Evolutionary conservation across 257 asterid genomes (phyloP).

Genomic region (Solanum piurae): DNA sequence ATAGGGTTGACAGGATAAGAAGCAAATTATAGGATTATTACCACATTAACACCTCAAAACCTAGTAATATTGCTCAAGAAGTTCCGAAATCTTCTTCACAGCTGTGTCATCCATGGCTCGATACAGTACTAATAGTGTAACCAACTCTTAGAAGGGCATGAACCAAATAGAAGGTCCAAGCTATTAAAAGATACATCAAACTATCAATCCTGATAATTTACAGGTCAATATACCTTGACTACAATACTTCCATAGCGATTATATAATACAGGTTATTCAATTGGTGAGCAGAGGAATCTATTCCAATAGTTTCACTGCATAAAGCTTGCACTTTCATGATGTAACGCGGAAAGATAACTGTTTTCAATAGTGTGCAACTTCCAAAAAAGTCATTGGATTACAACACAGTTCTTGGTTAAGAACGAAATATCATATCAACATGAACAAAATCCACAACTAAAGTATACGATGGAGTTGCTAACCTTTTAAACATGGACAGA

Average conservation of each 20-base stretch:
- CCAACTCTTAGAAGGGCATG: neutral
- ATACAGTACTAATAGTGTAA: neutral
- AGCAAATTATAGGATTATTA: neutral
- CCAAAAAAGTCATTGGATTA: neutral
- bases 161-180: neutral
- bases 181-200: neutral
- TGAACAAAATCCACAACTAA: neutral
- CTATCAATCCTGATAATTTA: neutral
- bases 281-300: neutral
- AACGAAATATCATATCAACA: neutral
- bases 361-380: neutral
- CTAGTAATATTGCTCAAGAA: neutral
- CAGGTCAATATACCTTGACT: neutral
- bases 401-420: neutral
- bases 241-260: neutral
- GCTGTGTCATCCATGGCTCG: neutral
- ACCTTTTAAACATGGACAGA: conserved; percentile 26
- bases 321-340: neutral
- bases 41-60: neutral
- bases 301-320: neutral
- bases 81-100: neutral
- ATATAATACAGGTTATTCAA: neutral
- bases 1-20: neutral
- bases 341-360: neutral
- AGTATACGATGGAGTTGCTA: neutral